These are phyloP conservation scores for Xerocomus potaroensis DNA, from an alignment of 768 basidiomycete genomes.

Conservation along the genomic window DNA sequence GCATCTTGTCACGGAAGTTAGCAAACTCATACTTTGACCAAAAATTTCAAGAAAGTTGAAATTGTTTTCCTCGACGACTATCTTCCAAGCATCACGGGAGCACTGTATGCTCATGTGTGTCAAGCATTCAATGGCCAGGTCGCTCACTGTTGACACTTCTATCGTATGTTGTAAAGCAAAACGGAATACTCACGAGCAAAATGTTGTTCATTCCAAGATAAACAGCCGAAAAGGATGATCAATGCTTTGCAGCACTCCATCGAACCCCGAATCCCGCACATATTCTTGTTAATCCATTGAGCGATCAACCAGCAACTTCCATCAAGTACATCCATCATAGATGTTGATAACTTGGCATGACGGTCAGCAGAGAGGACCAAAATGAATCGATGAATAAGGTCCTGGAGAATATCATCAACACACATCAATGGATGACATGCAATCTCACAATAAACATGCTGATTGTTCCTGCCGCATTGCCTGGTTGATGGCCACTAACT, in stretches of 20 bases:
- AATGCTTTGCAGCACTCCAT: slow-evolving; percentile 29
- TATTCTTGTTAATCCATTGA: slow-evolving; percentile 22
- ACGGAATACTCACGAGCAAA: slow-evolving; percentile 12
- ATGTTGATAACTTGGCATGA: slow-evolving; percentile 13
- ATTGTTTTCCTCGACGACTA: slow-evolving; percentile 8
- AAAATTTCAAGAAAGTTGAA: slow-evolving; percentile 13
- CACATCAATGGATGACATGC: background rate
- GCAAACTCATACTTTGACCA: slow-evolving; percentile 16
- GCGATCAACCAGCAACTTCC: slow-evolving; percentile 17
- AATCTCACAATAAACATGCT: slow-evolving; percentile 28
- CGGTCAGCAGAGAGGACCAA: slow-evolving; percentile 12
- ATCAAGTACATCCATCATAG: slow-evolving; percentile 16
- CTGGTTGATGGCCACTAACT: background rate
- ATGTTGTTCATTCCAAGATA: slow-evolving; percentile 19
- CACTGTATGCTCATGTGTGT: slow-evolving; percentile 8
- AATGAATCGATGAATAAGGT: slow-evolving; percentile 22
- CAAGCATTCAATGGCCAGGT: slow-evolving; percentile 18
- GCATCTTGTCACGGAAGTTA: background rate
- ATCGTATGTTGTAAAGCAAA: background rate
- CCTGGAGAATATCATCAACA: slow-evolving; percentile 13
- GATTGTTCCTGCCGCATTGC: slow-evolving; percentile 11
- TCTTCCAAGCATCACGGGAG: slow-evolving; percentile 21
- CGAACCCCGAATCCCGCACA: slow-evolving; percentile 25
- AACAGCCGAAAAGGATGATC: slow-evolving; percentile 23
- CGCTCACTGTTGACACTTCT: slow-evolving; percentile 14